These are phyloP conservation scores for Cryptococcus depauperatus DNA, from an alignment of 1,284 basidiomycete species.

Conservation along the genomic window DNA sequence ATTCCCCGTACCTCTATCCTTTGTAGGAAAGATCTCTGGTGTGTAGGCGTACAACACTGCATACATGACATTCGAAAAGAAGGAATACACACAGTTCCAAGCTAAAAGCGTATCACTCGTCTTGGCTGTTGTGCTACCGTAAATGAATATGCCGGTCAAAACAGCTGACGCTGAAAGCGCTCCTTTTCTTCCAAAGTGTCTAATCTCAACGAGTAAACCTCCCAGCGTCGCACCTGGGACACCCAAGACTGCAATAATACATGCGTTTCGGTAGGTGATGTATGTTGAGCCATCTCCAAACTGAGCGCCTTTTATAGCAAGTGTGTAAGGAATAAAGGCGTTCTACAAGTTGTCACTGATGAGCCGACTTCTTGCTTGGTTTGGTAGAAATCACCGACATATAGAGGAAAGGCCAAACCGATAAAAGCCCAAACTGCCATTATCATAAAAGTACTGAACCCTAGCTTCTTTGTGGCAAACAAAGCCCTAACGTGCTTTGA, in stretches of 20 bases:
- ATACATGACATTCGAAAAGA: slow-evolving; percentile 46
- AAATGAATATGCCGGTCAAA: slow-evolving; percentile 55
- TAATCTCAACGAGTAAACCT: slow-evolving; percentile 51
- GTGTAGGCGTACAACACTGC: slow-evolving; percentile 47
- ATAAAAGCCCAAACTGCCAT: slow-evolving; percentile 56
- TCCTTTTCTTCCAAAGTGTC: slow-evolving; percentile 51
- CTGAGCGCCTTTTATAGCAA: slow-evolving; percentile 40
- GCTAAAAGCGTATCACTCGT: slow-evolving; percentile 51
- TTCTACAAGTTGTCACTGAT: slow-evolving; percentile 33
- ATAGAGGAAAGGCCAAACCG: slow-evolving; percentile 56
- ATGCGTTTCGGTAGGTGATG: slow-evolving; percentile 52
- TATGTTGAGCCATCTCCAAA: slow-evolving; percentile 37
- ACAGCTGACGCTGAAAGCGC: slow-evolving; percentile 51
- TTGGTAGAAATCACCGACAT: slow-evolving; percentile 12
- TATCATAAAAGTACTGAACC: slow-evolving; percentile 51
- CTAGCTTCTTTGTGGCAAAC: slow-evolving; percentile 51
- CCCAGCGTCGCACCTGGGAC: slow-evolving; percentile 57
- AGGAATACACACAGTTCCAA: slow-evolving; percentile 52
- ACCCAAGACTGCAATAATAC: slow-evolving; percentile 47
- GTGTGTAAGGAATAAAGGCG: slow-evolving; percentile 53
- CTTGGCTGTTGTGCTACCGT: slow-evolving; percentile 56
- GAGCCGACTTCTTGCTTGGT: background rate
- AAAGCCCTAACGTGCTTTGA: slow-evolving; percentile 51
- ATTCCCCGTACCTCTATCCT: slow-evolving; percentile 59
- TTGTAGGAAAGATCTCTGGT: slow-evolving; percentile 60